phyloP scores from a whole-genome alignment of 116 monocot species.

The Phalaenopsis hybrid region DNA sequence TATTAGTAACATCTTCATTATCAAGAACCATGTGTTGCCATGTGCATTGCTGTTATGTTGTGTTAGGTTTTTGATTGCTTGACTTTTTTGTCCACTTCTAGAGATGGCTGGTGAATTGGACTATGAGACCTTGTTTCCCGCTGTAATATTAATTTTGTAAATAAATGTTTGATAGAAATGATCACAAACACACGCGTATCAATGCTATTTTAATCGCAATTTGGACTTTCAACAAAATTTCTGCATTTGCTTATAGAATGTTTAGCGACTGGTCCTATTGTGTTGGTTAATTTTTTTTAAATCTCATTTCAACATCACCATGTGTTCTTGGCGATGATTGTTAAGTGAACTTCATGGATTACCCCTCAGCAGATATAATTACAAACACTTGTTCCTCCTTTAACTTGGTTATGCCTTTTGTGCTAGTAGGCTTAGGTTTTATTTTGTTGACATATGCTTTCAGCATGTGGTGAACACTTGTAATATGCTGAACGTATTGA shows the following conservation, averaged over 20 bases:
- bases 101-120: background rate
- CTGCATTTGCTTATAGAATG: background rate
- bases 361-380: background rate
- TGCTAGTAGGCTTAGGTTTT: background rate
- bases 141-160: conserved; percentile 6
- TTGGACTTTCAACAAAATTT: background rate
- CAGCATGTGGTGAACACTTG: background rate
- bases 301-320: background rate
- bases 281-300: background rate
- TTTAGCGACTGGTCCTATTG: background rate
- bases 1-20: conserved; percentile 4
- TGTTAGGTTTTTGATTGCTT: background rate
- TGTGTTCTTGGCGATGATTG: background rate
- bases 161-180: conserved; percentile 6
- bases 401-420: background rate
- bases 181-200: background rate
- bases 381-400: background rate
- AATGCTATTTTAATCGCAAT: background rate
- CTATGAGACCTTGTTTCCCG: background rate
- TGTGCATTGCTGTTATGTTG: background rate
- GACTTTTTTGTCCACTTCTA: background rate
- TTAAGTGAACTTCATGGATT: background rate
- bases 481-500: background rate
- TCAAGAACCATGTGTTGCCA: background rate
- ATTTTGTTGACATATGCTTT: background rate